Base-by-base conservation (phyloP, 768 basidiomycete species). In the Suillus hirtellus region DNA sequence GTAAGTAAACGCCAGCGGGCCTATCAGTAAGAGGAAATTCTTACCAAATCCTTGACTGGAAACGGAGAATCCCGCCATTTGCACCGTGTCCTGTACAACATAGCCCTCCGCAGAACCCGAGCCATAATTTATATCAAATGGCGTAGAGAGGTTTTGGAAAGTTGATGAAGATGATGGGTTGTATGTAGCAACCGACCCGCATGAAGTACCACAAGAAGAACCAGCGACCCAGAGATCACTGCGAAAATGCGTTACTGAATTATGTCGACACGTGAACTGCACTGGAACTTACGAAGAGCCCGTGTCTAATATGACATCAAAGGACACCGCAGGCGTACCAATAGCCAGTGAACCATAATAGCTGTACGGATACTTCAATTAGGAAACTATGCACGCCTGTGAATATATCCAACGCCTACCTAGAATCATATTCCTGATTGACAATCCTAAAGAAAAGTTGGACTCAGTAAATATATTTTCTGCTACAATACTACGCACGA, bases 401-500 rank as follows among this genome's bases (percentile, higher is more conserved):
- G 10, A 63, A 60, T 2, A 53, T 27, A 34, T 53, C 8, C 15
- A 44, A 34, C 34, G 69, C 80, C 58, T 68, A 86, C 87, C 82
- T 85, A 14, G 89, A 87, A 73, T 93, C 91, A 15, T 78, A 72
- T 44, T 81, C 80, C 73, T 92, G 88, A 68, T 90, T 86, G 19
- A 82, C 80, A 19, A 90, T 73, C 58, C 89, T 92, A 66, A 24
- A 47, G 5, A 17, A 15, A 38, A 40, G 43, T 46, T n/a, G 12
- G 34, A 6, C 12, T 42, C 15, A 9, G 43, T 70, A 27, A 71
- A 63, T 43, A 55, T 2, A 47, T 38, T 35, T n/a, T 44, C 17
- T 12, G 15, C 19, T 24, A 35, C 46, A 21, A 60, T 59, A 37
- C 34, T 21, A 74, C 82, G 19, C 63, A 86, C 86, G 81, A 67